Base-by-base conservation (phyloP, 2,329 filamentous ascomycete species). In the Bertia moriformis region DNA sequence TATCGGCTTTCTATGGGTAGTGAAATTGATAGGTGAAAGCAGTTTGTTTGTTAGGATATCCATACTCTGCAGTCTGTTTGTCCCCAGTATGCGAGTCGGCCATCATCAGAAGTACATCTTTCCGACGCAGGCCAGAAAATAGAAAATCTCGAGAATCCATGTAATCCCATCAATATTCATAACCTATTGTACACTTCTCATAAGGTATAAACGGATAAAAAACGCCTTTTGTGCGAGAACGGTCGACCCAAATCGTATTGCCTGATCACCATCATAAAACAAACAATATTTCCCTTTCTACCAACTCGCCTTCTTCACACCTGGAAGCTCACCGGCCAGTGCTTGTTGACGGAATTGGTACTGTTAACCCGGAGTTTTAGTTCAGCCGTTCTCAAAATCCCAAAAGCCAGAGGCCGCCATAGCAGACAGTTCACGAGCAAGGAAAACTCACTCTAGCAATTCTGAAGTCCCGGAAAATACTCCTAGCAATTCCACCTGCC, bases 351-450 rank as follows among this genome's bases (percentile, higher is more conserved):
- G 76, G 66, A 98, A 98, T 65, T 89, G 86, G 60, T 73, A 98
- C 89, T 96, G 52, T 18, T 48, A 15, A 37, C 35, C 40, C 39
- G 40, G 43, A 32, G 37, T n/a, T 22, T 40, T 38, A 41, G 42
- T 44, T 55, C 33, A 55, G 44, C 42, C 33, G 39, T 14, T 14
- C 13, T 37, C 20, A 19, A 37, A 36, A n/a, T 4, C 55, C 58
- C 84, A 98, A 91, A 91, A 98, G 61, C 84, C 91, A 38, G 91
- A 91, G 68, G 93, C 93, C 71, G 80, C 86, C 40, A 98, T 91
- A 51, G 91, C 91, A 0, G 91, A 89, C 39, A 98, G 57, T 44
- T 85, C 76, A 38, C 91, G 91, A 20, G 73, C 79, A 45, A 95
- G 64, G 14, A 91, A 96, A 51, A 17, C 85, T 57, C 71, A 96